phyloP scores from a whole-genome alignment of 352 stramenopile species.

The Globisporangium nodosum region DNA sequence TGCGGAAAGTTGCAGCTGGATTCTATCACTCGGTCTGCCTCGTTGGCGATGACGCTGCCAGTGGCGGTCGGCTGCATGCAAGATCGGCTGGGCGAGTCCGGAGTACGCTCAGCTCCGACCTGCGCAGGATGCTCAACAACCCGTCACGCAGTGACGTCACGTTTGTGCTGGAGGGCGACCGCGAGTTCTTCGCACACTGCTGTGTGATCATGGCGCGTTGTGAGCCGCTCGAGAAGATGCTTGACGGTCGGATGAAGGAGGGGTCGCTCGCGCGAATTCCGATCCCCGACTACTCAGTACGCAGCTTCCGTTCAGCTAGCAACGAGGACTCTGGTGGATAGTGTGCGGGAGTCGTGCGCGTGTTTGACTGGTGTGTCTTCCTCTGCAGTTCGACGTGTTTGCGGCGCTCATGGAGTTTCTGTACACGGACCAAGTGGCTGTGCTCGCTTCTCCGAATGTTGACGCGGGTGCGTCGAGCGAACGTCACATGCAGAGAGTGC shows the following conservation, averaged over 20 bases:
- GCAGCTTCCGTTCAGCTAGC: slow-evolving; percentile 3
- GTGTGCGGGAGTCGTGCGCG: neutral
- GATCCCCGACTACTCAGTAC: slow-evolving; percentile 69
- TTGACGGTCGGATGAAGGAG: slow-evolving; percentile 87
- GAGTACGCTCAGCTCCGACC: slow-evolving; percentile 57
- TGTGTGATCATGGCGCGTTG: slow-evolving; percentile 87
- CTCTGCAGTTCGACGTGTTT: slow-evolving; percentile 66
- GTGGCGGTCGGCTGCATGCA: neutral
- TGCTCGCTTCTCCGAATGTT: slow-evolving; percentile 26
- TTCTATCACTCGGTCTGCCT: slow-evolving; percentile 91
- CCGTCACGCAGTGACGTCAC: slow-evolving; percentile 70
- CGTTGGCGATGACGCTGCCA: slow-evolving; percentile 14
- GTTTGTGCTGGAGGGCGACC: slow-evolving; percentile 71
- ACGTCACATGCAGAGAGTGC: too few relatives aligned
- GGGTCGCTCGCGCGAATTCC: slow-evolving; percentile 53
- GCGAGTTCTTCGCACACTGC: slow-evolving; percentile 65
- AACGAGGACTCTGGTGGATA: neutral
- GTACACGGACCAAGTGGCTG: slow-evolving; percentile 80
- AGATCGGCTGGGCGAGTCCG: neutral
- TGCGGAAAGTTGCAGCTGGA: slow-evolving; percentile 82
- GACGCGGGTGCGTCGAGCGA: slow-evolving; percentile 27
- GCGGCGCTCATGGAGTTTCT: slow-evolving; percentile 83
- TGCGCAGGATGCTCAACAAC: slow-evolving; percentile 85
- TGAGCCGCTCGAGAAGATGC: slow-evolving; percentile 87
- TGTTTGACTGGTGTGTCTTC: neutral